Percentiles rank a stretch among this genome's conserved stretches.
phyloP scores from a whole-genome alignment of 257 asterid species.

The Solanum piurae region DNA sequence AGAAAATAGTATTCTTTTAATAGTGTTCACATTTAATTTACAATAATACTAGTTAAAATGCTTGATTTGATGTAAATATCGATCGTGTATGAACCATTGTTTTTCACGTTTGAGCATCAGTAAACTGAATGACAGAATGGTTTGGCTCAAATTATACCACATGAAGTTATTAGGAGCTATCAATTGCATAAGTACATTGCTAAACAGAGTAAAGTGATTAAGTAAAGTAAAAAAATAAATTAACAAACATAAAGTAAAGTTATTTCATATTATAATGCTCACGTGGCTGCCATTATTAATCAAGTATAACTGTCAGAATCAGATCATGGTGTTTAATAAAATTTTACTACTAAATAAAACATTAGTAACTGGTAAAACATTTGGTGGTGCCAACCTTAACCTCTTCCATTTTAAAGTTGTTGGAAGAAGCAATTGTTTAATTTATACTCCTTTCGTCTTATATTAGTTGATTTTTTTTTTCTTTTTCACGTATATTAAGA shows the following conservation, averaged over 20 bases:
- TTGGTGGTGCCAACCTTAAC: not conserved
- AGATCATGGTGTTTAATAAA: not conserved
- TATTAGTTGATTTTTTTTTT: no score
- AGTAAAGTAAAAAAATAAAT: not conserved
- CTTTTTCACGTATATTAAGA: no score
- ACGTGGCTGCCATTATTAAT: constrained; percentile 1
- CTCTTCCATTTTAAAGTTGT: not conserved
- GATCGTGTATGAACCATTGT: not conserved
- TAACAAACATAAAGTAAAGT: not conserved
- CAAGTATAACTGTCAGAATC: not conserved
- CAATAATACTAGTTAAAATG: not conserved
- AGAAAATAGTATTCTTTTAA: no score
- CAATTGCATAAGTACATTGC: not conserved
- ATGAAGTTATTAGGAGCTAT: not conserved
- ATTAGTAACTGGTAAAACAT: not conserved
- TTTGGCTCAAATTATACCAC: not conserved
- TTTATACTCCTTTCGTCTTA: no score
- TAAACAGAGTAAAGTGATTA: not conserved
- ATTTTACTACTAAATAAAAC: not conserved
- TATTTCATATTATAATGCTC: not conserved
- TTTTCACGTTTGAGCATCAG: not conserved
- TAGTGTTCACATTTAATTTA: not conserved
- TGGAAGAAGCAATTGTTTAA: not conserved
- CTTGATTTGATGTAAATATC: not conserved
- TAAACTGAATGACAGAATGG: not conserved